Base-by-base conservation (phyloP, 1,284 basidiomycete genomes). In the Puccinia brachypodii region DNA sequence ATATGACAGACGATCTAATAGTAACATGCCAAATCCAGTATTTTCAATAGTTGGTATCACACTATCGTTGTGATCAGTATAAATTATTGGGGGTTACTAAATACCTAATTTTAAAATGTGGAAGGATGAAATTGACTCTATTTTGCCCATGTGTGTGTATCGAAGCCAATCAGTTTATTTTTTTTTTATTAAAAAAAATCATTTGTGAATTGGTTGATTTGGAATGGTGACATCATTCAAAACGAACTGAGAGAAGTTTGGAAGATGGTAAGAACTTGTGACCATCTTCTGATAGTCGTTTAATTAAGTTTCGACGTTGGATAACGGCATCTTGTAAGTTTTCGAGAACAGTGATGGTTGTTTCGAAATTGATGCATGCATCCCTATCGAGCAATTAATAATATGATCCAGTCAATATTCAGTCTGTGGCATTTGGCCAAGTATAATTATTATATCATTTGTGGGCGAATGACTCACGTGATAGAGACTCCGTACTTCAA, bases 381-480 rank as follows among this genome's bases (percentile, higher is more conserved):
- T 75, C 73, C 38, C 53, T 74, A 47, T 38, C 9, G 25, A 40
- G 28, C 31, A 28, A 28, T 13, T 11, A 44, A 9, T 3, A n/a
- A n/a, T n/a, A n/a, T n/a, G n/a, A n/a, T n/a, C 40, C 7, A 73
- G 3, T 1, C 4, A 68, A 8, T 9, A 38, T n/a, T 64, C 28
- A 64, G 60, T 19, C 16, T 38, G 3, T 94, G 96, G 87, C 31
- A 38, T n/a, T 68, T 19, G 22, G 22, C 14, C 44, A 42, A 47
- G 11, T 4, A 42, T 58, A 58, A n/a, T 8, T 58, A 25, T 8
- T 2, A 33, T 14, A 60, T 13, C n/a, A n/a, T n/a, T n/a, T n/a
- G n/a, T n/a, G n/a, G n/a, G 80, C 91, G 93, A 72, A 96, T 91
- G 83, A 94, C 94, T 85, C 92, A 89, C 81, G 75, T 76, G 71